Evolutionary conservation across 768 basidiomycete genomes (phyloP).

Genomic region (Chiua virens): DNA sequence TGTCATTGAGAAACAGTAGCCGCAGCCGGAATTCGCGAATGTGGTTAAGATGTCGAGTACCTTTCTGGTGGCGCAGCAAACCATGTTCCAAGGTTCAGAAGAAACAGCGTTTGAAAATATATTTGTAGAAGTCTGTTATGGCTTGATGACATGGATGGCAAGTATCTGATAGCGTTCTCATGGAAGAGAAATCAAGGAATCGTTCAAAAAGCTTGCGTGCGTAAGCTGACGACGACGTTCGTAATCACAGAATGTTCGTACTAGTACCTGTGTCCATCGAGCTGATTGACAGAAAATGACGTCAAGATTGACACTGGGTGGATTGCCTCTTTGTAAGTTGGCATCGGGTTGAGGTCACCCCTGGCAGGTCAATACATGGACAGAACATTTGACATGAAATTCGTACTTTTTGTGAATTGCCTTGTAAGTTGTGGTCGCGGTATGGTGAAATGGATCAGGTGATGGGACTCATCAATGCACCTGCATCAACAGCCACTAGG

Average conservation of each 20-base stretch:
- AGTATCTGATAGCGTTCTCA: background rate
- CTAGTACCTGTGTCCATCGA: no score
- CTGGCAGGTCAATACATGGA: no score
- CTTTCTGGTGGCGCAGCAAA: conserved; percentile 10
- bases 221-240: background rate
- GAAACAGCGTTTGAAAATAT: no score
- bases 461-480: no score
- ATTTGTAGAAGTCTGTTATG: conserved; percentile 2
- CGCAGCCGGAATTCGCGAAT: background rate
- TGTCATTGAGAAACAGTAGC: background rate
- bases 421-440: no score
- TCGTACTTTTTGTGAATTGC: no score
- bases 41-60: background rate
- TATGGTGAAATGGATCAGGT: no score
- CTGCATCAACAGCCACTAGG: no score
- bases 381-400: no score
- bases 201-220: background rate
- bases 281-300: background rate
- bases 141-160: background rate
- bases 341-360: no score
- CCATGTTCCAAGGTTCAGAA: conserved; percentile 19
- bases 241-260: no score
- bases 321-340: background rate
- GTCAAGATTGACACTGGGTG: background rate
- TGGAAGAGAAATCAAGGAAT: no score